Conservation (phyloP, 2,329 filamentous ascomycete genomes). For the Elsinoe necatrix region DNA sequence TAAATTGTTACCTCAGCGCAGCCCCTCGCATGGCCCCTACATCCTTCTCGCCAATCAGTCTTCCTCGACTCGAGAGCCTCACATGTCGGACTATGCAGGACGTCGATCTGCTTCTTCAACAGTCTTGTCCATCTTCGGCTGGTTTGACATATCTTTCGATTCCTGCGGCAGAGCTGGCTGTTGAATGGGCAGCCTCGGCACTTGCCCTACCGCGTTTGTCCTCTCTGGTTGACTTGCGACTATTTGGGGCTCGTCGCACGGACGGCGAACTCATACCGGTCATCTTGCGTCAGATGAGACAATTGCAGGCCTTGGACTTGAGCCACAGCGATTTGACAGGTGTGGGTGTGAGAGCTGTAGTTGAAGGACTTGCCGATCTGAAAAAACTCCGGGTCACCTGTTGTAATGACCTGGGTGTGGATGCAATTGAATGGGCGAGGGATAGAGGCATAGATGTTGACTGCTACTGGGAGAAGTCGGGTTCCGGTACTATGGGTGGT, state of each 20-base stretch:
- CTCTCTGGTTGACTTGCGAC: conserved; percentile 2
- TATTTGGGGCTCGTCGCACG: conserved; percentile 6
- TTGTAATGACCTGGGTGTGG: conserved; percentile 31
- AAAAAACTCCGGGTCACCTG: conserved; percentile 24
- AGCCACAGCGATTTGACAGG: conserved; percentile 34
- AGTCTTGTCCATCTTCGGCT: neutral
- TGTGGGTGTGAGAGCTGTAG: conserved; percentile 33
- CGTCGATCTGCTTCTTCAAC: neutral
- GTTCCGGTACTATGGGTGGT: neutral
- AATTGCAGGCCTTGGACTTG: conserved; percentile 29
- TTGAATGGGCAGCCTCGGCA: conserved; percentile 12
- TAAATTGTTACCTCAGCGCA: conserved; percentile 7
- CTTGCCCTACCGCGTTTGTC: conserved; percentile 10
- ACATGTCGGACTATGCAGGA: conserved; percentile 7
- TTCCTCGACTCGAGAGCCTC: neutral
- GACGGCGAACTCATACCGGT: conserved; percentile 13
- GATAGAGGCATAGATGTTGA: conserved; percentile 29
- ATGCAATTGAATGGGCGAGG: conserved; percentile 36
- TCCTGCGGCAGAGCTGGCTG: neutral
- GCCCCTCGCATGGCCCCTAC: neutral
- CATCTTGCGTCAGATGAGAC: conserved; percentile 12
- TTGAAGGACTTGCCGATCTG: conserved; percentile 22
- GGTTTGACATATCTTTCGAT: neutral
- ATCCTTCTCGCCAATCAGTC: neutral
- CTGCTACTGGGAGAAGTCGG: conserved; percentile 1